Base-by-base conservation (phyloP, 169 alveolate genomes). In the Cryptosporidium xiaoi region DNA sequence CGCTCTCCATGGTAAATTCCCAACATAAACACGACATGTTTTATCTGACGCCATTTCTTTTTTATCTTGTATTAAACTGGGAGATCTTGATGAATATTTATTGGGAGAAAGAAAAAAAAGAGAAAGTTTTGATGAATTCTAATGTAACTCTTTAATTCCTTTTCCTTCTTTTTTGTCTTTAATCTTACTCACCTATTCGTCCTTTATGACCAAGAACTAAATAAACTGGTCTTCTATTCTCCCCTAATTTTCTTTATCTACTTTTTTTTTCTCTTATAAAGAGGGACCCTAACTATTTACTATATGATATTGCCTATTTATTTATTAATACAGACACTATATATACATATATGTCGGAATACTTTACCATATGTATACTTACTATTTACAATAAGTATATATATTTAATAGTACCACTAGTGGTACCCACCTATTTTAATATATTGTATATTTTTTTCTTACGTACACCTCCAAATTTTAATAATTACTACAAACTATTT, bases 1-100 rank as follows among this genome's bases (percentile, higher is more conserved):
- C 2, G 94, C 98, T 51, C 91, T 92, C 98, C 98, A 95, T 24
- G 98, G 94, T 44, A 95, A 84, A 90, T 95, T 95, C 13, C 98
- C 97, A 46, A 95, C 98, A 68, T 94, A 95, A 51, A 95, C 98
- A 46, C 97, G 66, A 67, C 97, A 93, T 34, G 90, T 93, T 64
- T 87, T 93, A 36, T 89, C 85, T 44, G 94, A 77, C 20, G 64
- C 87, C 87, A 77, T 77, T 64, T 44, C 51, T 66, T 36, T 34
- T 60, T 10, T 69, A 5, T 53, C 15, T 53, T 53, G 8, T 53
- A n/a, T 53, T 53, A n/a, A 53, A 53, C 29, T 16, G 29, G 29
- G 56, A 18, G 31, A 6, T 51, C 33, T 33, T 27, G 56, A 69
- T 51, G 55, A 69, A 12, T 51, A 24, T 24, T 67, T 24, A 40